Evolutionary conservation across 192 early-diverging fungal genomes (phyloP).

Genomic region (Backusella mclennaniae): DNA sequence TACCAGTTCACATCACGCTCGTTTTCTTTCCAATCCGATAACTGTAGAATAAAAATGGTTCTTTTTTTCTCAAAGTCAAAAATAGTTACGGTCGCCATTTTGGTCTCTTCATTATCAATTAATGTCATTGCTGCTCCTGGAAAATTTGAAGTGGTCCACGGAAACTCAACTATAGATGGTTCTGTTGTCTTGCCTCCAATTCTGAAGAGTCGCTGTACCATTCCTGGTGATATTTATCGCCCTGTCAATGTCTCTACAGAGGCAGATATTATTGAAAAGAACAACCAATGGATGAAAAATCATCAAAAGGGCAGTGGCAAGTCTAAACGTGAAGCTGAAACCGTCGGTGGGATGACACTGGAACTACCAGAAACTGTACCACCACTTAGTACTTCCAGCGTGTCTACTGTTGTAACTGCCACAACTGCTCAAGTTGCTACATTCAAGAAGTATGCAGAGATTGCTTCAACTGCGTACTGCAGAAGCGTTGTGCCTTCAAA

Average conservation of each 20-base stretch:
- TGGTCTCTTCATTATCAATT: neutral
- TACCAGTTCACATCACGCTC: neutral
- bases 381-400: neutral
- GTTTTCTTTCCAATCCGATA: neutral
- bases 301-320: neutral
- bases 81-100: neutral
- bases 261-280: neutral
- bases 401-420: neutral
- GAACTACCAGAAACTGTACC: neutral
- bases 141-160: neutral
- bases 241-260: neutral
- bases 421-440: neutral
- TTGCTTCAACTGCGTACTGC: slow-evolving; percentile 32
- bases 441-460: slow-evolving; percentile 3
- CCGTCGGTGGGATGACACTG: slow-evolving; percentile 3
- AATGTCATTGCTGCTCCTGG: neutral
- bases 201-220: neutral
- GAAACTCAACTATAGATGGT: neutral
- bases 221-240: neutral
- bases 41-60: neutral
- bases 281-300: neutral
- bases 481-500: neutral
- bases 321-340: neutral
- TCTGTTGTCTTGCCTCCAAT: neutral
- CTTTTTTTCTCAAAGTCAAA: neutral